Evolutionary conservation across 208 protist genomes (phyloP).

Genomic region (Giardia muris): DNA sequence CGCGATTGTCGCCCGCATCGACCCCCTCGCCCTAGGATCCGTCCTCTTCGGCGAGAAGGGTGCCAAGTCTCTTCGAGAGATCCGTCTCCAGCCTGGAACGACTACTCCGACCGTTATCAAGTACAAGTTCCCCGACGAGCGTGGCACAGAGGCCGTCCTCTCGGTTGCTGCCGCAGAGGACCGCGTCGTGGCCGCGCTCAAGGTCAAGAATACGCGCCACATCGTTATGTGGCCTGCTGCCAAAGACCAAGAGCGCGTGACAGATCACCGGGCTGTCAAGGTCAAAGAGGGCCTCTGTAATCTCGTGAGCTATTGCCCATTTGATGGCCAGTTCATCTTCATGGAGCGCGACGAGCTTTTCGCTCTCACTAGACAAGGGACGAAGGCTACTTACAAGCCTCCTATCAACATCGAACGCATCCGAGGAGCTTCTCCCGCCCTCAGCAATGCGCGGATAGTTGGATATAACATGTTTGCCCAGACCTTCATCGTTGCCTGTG

Average conservation of each 20-base stretch:
- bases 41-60: background rate
- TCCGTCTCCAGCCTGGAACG: background rate
- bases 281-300: background rate
- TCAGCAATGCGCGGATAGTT: background rate
- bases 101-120: background rate
- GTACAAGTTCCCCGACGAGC: conserved; percentile 1
- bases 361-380: background rate
- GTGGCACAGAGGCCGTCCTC: background rate
- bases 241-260: background rate
- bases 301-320: background rate
- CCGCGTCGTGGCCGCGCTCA: background rate
- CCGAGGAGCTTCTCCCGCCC: background rate
- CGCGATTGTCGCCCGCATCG: background rate
- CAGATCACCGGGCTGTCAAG: background rate
- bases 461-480: conserved; percentile 1
- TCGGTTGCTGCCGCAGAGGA: background rate
- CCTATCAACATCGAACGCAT: background rate
- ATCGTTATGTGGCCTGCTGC: background rate
- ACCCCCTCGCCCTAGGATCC: background rate
- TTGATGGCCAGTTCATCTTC: background rate
- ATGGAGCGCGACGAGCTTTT: background rate
- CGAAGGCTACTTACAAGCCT: background rate
- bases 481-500: background rate
- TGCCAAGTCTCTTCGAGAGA: background rate
- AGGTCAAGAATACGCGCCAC: background rate